Conservation (phyloP, 2,329 filamentous ascomycete species). For the Colletotrichum salicis region DNA sequence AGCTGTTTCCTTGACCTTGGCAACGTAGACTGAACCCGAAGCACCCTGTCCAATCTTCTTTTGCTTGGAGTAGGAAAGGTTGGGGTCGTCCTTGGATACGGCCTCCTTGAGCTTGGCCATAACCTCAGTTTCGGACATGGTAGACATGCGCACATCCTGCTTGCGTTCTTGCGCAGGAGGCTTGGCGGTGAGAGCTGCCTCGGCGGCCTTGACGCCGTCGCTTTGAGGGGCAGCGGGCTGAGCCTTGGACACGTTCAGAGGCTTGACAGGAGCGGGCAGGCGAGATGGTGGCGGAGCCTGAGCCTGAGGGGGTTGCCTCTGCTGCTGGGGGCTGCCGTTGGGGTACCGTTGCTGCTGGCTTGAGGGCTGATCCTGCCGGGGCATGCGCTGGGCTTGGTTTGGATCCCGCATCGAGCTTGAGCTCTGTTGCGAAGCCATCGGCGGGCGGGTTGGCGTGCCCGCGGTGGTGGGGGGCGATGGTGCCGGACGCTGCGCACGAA, state of each 20-base stretch:
- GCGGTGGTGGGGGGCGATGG: slow-evolving; percentile 71
- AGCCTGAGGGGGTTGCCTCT: slow-evolving; percentile 52
- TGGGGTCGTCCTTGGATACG: slow-evolving; percentile 94
- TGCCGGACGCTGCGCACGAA: slow-evolving; percentile 82
- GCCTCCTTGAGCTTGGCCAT: slow-evolving; percentile 96
- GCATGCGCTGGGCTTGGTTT: slow-evolving; percentile 55
- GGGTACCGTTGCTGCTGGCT: slow-evolving; percentile 59
- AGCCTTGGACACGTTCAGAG: slow-evolving; percentile 81
- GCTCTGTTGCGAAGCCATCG: slow-evolving; percentile 61
- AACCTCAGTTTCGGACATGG: slow-evolving; percentile 96
- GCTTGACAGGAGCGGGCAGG: slow-evolving; percentile 76
- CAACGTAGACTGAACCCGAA: slow-evolving; percentile 97
- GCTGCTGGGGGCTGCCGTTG: slow-evolving; percentile 62
- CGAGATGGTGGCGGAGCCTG: slow-evolving; percentile 52
- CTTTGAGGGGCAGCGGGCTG: slow-evolving; percentile 55
- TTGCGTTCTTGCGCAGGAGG: slow-evolving; percentile 76
- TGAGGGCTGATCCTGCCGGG: slow-evolving; percentile 59
- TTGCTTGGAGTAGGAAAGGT: slow-evolving; percentile 97
- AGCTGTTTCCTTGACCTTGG: slow-evolving; percentile 90
- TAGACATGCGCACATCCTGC: slow-evolving; percentile 97
- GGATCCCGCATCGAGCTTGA: slow-evolving; percentile 57
- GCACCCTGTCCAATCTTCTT: slow-evolving; percentile 99
- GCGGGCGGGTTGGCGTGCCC: slow-evolving; percentile 55
- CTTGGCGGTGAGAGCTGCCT: slow-evolving; percentile 88
- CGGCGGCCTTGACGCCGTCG: slow-evolving; percentile 87